Percentiles rank a stretch among this genome's conserved stretches.
Evolutionary conservation across 2,329 filamentous ascomycete genomes (phyloP).

Genomic region (Sporothrix sp.): DNA sequence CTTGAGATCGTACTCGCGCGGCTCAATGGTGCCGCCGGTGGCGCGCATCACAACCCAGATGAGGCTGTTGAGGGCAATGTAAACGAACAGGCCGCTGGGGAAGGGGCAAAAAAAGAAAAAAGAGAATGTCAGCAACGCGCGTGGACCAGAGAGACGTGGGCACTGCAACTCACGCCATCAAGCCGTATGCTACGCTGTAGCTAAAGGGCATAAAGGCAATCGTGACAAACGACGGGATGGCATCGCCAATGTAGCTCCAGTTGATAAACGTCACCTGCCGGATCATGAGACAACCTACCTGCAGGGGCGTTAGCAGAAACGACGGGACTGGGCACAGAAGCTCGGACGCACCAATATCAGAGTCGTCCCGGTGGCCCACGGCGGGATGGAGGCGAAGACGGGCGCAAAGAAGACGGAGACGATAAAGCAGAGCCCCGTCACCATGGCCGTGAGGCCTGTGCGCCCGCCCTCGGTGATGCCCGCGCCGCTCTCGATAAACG

Average conservation of each 20-base stretch:
- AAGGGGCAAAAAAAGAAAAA: background rate
- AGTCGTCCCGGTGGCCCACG: constrained; percentile 68
- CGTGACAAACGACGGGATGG: constrained; percentile 65
- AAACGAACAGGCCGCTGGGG: constrained; percentile 42
- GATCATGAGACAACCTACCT: constrained; percentile 71
- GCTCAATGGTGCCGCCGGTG: constrained; percentile 35
- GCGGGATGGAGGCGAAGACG: constrained; percentile 66
- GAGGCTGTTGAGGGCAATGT: constrained; percentile 39
- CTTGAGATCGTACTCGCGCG: constrained; percentile 43
- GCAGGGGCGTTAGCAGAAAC: constrained; percentile 3
- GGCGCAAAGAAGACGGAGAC: constrained; percentile 66
- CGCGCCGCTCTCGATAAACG: constrained; percentile 66
- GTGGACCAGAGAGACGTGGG: background rate
- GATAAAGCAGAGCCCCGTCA: constrained; percentile 60
- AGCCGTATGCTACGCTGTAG: constrained; percentile 68
- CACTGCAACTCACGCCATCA: constrained; percentile 51
- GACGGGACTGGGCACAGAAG: background rate
- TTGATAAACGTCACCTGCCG: constrained; percentile 65
- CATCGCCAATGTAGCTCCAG: constrained; percentile 67
- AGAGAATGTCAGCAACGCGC: background rate
- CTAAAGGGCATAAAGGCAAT: constrained; percentile 68
- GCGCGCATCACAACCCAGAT: constrained; percentile 36
- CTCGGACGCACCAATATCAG: constrained; percentile 48
- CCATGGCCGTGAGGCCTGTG: constrained; percentile 62
- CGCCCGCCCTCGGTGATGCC: constrained; percentile 67